Evolutionary conservation across 306 rosid species (phyloP).

Genomic region (Ziziphus jujuba): DNA sequence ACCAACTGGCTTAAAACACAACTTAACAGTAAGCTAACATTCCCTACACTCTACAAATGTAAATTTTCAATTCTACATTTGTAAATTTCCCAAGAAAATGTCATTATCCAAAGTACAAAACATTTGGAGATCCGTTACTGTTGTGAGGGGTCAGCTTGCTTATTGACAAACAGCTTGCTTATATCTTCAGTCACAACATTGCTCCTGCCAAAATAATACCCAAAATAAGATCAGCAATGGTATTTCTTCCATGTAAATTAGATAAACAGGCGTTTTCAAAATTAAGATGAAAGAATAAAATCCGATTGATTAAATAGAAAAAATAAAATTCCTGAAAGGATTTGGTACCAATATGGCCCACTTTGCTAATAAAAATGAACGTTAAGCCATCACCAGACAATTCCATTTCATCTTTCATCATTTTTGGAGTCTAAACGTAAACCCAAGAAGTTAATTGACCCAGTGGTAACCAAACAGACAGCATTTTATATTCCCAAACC

Average conservation of each 20-base stretch:
- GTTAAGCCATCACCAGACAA: too few relatives aligned
- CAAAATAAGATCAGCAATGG: conserved; percentile 23
- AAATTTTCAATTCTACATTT: conserved; percentile 10
- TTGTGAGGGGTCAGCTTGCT: conserved; percentile 41
- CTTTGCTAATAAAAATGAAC: too few relatives aligned
- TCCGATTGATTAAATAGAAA: too few relatives aligned
- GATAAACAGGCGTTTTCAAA: background rate
- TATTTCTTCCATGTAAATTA: background rate
- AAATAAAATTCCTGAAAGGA: background rate
- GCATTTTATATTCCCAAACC: too few relatives aligned
- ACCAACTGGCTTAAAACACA: conserved; percentile 27
- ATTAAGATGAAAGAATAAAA: background rate
- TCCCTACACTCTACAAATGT: conserved; percentile 33
- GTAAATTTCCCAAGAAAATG: background rate
- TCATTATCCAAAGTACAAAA: conserved; percentile 14
- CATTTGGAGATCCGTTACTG: conserved; percentile 24
- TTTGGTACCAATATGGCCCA: too few relatives aligned
- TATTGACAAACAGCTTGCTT: conserved; percentile 80
- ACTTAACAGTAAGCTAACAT: conserved; percentile 13
- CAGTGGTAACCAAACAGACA: too few relatives aligned
- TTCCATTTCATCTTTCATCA: too few relatives aligned
- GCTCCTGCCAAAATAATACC: conserved; percentile 58
- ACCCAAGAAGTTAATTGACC: too few relatives aligned
- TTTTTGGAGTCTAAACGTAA: too few relatives aligned
- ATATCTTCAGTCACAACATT: conserved; percentile 92